Base-by-base conservation (phyloP, 345 rosid species). In the Rhodamnia argentea region DNA sequence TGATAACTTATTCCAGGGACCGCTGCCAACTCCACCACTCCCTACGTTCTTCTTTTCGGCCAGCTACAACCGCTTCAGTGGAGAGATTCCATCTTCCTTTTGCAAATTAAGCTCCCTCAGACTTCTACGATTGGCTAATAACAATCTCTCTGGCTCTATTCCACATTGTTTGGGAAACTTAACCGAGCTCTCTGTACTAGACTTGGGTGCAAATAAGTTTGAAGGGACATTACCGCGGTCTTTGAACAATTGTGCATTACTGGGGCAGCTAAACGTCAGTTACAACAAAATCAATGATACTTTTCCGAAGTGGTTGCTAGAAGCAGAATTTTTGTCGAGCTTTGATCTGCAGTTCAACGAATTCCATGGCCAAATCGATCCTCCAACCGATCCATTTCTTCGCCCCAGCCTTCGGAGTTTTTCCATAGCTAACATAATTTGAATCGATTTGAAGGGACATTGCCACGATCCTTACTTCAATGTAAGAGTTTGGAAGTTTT, bases 251-350 rank as follows among this genome's bases (percentile, higher is more conserved):
- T 89, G 91, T 52, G 70, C 51, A n/a, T 56, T 58, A 2, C 58
- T 91, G 86, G 14, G 20, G 29, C 2, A 7, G 7, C 82, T 91
- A 3, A 58, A 88, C 53, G 12, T 89, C 0, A 86, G 88, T 20
- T 76, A 82, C 70, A 89, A 90, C 82, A 24, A 13, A 27, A 83
- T 89, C 14, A 89, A 57, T 3, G 88, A 86, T 85, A 82, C 62
- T 13, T 91, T 89, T 54, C 92, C 90, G 0, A 18, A 53, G 24
- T 89, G 88, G 88, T 57, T 84, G n/a, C 83, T 89, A 62, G 42
- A 54, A 55, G 0, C 87, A 47, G 32, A 85, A 87, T 37, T 42
- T 14, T 83, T 89, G 2, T 1, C 0, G 32, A 23, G 52, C 40
- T 84, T 90, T 3, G 26, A 52, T 12, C 29, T 90, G 5, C 47